phyloP scores from a whole-genome alignment of 2,329 filamentous ascomycete genomes.

The Fusarium sp. region DNA sequence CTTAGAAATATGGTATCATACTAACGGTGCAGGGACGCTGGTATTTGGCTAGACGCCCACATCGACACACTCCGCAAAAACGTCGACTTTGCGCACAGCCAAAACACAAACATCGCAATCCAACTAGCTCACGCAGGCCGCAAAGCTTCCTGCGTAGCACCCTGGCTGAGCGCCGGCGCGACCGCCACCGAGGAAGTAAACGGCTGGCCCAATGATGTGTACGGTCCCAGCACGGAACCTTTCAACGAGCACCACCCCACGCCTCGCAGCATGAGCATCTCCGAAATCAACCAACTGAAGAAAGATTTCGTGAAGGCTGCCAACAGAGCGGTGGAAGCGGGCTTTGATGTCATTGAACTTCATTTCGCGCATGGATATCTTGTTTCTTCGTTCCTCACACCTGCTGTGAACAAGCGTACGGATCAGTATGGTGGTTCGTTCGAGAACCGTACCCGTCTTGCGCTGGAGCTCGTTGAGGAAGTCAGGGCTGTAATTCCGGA shows the following conservation, averaged over 20 bases:
- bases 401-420: slow-evolving; percentile 74
- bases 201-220: slow-evolving; percentile 66
- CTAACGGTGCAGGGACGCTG: slow-evolving; percentile 60
- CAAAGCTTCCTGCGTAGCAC: slow-evolving; percentile 63
- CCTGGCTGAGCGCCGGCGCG: slow-evolving; percentile 62
- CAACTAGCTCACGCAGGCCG: slow-evolving; percentile 77
- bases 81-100: slow-evolving; percentile 75
- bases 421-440: slow-evolving; percentile 76
- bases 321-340: slow-evolving; percentile 69
- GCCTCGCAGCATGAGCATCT: slow-evolving; percentile 72
- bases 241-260: slow-evolving; percentile 69
- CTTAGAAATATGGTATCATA: not conserved
- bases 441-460: slow-evolving; percentile 76
- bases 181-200: slow-evolving; percentile 60
- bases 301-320: slow-evolving; percentile 66
- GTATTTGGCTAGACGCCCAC: slow-evolving; percentile 77
- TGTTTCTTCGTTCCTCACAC: slow-evolving; percentile 75
- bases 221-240: slow-evolving; percentile 58
- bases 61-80: slow-evolving; percentile 68
- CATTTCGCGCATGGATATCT: slow-evolving; percentile 86
- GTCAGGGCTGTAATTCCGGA: slow-evolving; percentile 72
- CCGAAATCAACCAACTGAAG: slow-evolving; percentile 74
- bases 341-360: slow-evolving; percentile 76
- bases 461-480: slow-evolving; percentile 73
- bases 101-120: slow-evolving; percentile 73